Base-by-base conservation (phyloP, 192 early-diverging fungal species). In the Gonapodya sp. region DNA sequence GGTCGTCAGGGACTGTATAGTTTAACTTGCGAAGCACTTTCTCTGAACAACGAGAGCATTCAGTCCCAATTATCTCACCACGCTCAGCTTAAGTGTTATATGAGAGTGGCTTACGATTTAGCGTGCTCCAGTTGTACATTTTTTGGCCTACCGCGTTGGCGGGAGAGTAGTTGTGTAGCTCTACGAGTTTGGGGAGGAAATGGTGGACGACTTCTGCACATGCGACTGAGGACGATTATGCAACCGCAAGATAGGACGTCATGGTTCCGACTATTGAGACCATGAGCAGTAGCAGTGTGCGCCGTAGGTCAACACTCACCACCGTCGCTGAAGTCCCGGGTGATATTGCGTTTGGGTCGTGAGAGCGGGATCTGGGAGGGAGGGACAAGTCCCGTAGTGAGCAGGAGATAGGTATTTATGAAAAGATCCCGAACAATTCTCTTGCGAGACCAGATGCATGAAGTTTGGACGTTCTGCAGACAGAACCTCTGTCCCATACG, bases 121-220 rank as follows among this genome's bases (percentile, higher is more conserved):
- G 75, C 1, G 87, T 89, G 34, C 86, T 87, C 89, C 88, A 90
- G 74, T 89, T 90, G 84, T 90, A 90, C 36, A 89, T 36, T 73
- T 90, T 90, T 74, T 89, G 89, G 0, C 80, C 73, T 34, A 85
- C 80, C 16, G 84, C 82, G 82, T 88, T 89, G 18, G 88, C 89
- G 0, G 88, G 83, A 16, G 87, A 83, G 81, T 89, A 89, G 83
- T 88, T 88, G 85, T 88, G 87, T 73, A 90, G 79, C 18, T 89
- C 87, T 24, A 90, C 84, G 36, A 90, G 82, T 73, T 88, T 88
- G 24, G 88, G 88, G 74, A 87, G 64, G 80, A 86, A 88, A 79
- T 89, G 87, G 31, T 80, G 80, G 18, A 89, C 79, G 31, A 90
- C 84, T 79, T 90, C 89, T 0, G 89, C 89, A 32, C 82, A 73